These are phyloP conservation scores for Myxozyma neglecta DNA, from an alignment of 805 yeast genomes.

Conservation along the genomic window DNA sequence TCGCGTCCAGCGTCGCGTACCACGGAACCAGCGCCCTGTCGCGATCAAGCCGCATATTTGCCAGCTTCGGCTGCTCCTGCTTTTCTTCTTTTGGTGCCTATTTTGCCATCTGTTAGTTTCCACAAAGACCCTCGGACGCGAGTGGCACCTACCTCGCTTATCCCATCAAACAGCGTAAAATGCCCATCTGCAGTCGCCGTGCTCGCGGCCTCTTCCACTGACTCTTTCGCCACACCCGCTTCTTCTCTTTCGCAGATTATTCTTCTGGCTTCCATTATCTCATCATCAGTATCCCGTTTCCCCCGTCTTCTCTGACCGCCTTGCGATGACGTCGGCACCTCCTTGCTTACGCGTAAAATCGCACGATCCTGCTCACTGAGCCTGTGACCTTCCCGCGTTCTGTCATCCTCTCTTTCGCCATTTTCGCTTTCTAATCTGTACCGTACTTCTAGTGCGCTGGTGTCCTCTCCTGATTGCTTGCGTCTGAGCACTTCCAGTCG, in stretches of 20 bases:
- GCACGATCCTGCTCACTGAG: neutral
- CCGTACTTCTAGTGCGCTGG: neutral
- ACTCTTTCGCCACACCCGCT: neutral
- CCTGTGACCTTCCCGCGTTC: neutral
- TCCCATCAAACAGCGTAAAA: slow-evolving; percentile 24
- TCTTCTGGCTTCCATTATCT: slow-evolving; percentile 9
- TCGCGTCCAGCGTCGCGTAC: slow-evolving; percentile 16
- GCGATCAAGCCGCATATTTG: slow-evolving; percentile 17
- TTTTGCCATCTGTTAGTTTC: neutral
- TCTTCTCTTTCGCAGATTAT: neutral
- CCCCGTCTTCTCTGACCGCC: neutral
- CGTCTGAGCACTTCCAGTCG: slow-evolving; percentile 25
- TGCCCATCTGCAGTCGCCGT: slow-evolving; percentile 1
- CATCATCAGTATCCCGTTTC: slow-evolving; percentile 8
- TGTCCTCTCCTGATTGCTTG: slow-evolving; percentile 13
- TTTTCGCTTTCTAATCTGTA: neutral
- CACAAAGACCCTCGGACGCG: too few species aligned
- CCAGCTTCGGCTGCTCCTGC: neutral
- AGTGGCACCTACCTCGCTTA: too few species aligned
- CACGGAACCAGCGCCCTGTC: slow-evolving; percentile 18
- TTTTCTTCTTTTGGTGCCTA: neutral
- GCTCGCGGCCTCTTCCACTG: neutral
- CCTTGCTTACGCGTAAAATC: neutral
- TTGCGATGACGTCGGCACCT: neutral
- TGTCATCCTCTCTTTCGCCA: neutral